phyloP scores from a whole-genome alignment of 2,329 filamentous ascomycete species.

The Thermoascus crustaceus region DNA sequence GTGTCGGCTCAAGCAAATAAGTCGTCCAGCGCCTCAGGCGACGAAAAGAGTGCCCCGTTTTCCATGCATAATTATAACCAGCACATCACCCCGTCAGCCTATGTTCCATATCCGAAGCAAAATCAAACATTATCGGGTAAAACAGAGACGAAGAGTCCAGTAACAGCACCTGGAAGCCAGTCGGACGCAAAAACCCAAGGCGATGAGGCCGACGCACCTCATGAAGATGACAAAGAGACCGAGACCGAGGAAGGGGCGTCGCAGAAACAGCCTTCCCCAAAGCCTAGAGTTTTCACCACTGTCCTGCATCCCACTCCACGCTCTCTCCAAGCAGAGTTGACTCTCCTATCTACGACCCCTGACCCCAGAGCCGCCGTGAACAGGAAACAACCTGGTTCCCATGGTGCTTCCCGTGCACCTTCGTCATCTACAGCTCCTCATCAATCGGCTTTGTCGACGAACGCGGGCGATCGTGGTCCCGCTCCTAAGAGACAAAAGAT shows the following conservation, averaged over 20 bases:
- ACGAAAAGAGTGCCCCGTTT: conserved; percentile 59
- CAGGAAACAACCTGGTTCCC: conserved; percentile 38
- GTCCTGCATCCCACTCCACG: conserved; percentile 79
- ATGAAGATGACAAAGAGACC: conserved; percentile 52
- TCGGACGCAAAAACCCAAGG: conserved; percentile 14
- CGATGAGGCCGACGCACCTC: conserved; percentile 38
- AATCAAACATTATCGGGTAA: conserved; percentile 26
- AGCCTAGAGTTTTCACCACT: conserved; percentile 61
- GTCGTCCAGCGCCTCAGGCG: conserved; percentile 46
- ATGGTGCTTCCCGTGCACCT: conserved; percentile 34
- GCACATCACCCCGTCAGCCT: conserved; percentile 82
- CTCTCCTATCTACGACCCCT: conserved; percentile 66
- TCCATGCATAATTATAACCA: conserved; percentile 90
- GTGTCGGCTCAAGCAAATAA: conserved; percentile 51
- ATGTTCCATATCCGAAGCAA: conserved; percentile 60
- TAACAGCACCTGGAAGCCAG: conserved; percentile 15
- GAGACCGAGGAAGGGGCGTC: conserved; percentile 36
- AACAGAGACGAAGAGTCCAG: conserved; percentile 16
- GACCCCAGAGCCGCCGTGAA: conserved; percentile 44
- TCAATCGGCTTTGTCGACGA: conserved; percentile 62
- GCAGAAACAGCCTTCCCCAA: conserved; percentile 41
- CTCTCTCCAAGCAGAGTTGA: conserved; percentile 66
- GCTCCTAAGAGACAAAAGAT: conserved; percentile 65
- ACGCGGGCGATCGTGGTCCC: conserved; percentile 45
- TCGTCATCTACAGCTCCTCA: conserved; percentile 44